Evolutionary conservation across 345 rosid species (phyloP), one percentile per base, ranked within the genome.

Genomic region (Brassica cretica): DNA sequence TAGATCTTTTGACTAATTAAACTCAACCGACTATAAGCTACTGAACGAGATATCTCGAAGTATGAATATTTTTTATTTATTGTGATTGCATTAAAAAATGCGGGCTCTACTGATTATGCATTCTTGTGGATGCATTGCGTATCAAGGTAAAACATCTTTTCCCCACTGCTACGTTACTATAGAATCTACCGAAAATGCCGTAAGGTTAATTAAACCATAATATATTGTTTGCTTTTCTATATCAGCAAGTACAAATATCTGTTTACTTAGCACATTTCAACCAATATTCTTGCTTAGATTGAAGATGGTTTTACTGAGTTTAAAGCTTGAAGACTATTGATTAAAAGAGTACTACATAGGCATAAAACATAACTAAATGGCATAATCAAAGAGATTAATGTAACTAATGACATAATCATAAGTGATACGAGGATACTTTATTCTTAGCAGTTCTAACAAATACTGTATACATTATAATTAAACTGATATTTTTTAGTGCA

Each of bases 101-200:
- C 29, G 72, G 68, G 66, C 68, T 71, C 25, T 24, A 15, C 65
- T 10, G 64, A 60, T 11, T 60, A 74, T 18, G 53, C 37, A 46
- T 8, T 74, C 70, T 21, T 74, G 39, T 74, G n/a, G 27, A 66
- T 66, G 72, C 21, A 75, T 66, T 56, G 72, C 78, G 44, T 75
- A 71, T 75, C 14, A 67, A 66, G 46, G 7, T 44, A 29, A 11
- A 25, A 61, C 60, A 56, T 56, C 44, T 66, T 27, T 56, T 64
- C 9, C 24, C 24, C 12, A 55, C 2, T 8, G 2, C 33, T 27
- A 53, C 12, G 37, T 59, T 59, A 59, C 61, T 30, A 29, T 49
- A 59, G 5, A 73, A 7, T 62, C 6, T 25, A 68, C 14, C 11
- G 21, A 68, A 67, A 39, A 66, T 66, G 30, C n/a, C 70, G 70